These are phyloP conservation scores for Spongiforma sp. DNA, from an alignment of 1,284 basidiomycete species.

Conservation along the genomic window DNA sequence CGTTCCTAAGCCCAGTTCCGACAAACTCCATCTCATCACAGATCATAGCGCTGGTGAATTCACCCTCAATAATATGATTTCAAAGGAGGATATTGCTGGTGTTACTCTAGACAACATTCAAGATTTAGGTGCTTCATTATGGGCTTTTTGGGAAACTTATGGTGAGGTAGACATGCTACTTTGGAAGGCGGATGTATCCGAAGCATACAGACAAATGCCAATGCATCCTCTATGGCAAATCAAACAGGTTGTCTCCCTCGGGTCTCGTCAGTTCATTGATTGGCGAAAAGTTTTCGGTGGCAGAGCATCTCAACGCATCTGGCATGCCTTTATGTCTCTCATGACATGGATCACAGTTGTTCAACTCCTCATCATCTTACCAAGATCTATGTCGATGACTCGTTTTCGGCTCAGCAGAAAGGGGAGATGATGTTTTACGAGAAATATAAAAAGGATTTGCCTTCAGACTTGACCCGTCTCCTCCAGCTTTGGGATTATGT, in stretches of 20 bases:
- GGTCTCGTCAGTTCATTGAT: slow-evolving; percentile 34
- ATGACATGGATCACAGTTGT: slow-evolving; percentile 42
- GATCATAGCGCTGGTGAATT: slow-evolving; percentile 41
- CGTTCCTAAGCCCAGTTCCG: slow-evolving; percentile 44
- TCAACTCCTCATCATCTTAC: slow-evolving; percentile 3
- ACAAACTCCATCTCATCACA: slow-evolving; percentile 44
- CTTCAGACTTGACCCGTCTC: slow-evolving; percentile 26
- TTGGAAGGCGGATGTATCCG: slow-evolving; percentile 44
- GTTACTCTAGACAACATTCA: slow-evolving; percentile 32
- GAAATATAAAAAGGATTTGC: slow-evolving; percentile 33
- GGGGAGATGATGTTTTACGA: background rate
- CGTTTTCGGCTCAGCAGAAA: slow-evolving; percentile 18
- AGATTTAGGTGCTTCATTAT: slow-evolving; percentile 25
- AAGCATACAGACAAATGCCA: slow-evolving; percentile 43
- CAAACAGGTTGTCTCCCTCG: slow-evolving; percentile 43
- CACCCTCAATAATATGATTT: slow-evolving; percentile 46
- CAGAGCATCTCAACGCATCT: slow-evolving; percentile 32
- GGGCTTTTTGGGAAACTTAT: slow-evolving; percentile 18
- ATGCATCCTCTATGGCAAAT: slow-evolving; percentile 49
- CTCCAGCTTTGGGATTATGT: slow-evolving; percentile 43
- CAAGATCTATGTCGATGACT: slow-evolving; percentile 41
- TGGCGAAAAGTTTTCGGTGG: slow-evolving; percentile 40
- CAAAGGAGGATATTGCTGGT: slow-evolving; percentile 15
- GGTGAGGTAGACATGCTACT: slow-evolving; percentile 1
- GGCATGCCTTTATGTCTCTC: slow-evolving; percentile 37